Base-by-base conservation (phyloP, 345 rosid genomes). In the Litchi chinensis region DNA sequence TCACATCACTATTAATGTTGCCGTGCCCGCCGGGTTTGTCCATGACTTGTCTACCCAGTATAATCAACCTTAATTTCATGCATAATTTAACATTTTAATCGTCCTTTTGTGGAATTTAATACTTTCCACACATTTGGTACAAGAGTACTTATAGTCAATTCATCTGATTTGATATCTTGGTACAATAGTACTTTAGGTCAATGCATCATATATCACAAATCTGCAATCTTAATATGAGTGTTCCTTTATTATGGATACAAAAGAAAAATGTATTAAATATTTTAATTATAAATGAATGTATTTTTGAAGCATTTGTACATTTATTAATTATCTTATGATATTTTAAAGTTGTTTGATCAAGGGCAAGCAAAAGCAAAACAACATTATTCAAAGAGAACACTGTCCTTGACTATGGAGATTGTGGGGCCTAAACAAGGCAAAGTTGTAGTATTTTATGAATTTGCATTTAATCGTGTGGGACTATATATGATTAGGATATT, bases 91-190 rank as follows among this genome's bases (percentile, higher is more conserved):
- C 22, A 4, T 2, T 10, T 70, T 70, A 12, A 13, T 24, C 10
- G 48, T 26, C 19, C 18, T 11, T 19, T 72, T 57, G 28, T n/a
- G 21, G 50, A 59, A 73, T 37, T 19, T n/a, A 37, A 56, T 46
- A 57, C 6, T 56, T 73, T 73, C 13, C 52, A 57, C 66, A 12
- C 65, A 73, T n/a, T 5, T 73, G 52, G 67, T 57, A n/a, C 26
- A n/a, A 57, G 24, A 18, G 63, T 57, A 57, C 37, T 59, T 59
- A 10, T 37, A 59, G 76, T 73, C 54, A 73, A 73, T n/a, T 65
- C 19, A 73, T 40, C 37, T 5, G 18, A 19, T 71, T 71, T 54
- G 10, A 57, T 12, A 3, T 46, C 2, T 46, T 46, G 12, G 0
- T 46, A 3, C 8, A 0, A 11, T 46, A 46, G 12, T 7, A 46